Base-by-base conservation (phyloP, 352 stramenopile species). In the Globisporangium orthogonon region DNA sequence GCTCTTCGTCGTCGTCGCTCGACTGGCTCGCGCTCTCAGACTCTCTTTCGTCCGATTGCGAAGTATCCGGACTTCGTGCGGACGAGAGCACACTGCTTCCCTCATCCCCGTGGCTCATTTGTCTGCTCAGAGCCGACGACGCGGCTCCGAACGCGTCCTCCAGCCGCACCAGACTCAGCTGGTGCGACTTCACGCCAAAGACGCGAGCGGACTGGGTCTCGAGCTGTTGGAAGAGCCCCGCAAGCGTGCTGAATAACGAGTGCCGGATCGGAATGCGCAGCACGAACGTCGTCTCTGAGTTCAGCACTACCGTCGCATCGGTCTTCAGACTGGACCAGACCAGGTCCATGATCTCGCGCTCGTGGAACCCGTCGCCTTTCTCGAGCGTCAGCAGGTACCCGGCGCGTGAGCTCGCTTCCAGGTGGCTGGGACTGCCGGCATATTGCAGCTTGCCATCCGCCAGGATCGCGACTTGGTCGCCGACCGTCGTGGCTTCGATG, bases 401-500 rank as follows among this genome's bases (percentile, higher is more conserved):
- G 0, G 66, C 52, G 17, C 66, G 70, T 54, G 63, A 71, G 6
- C 58, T 49, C 14, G 66, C 65, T 58, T 85, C 88, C 23, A 89
- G 52, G 40, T 80, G 79, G 3, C 77, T 49, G 1, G 74, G 67
- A 1, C 67, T 73, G 1, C 61, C 80, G 52, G 63, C 72, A 48
- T 62, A 74, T 2, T 51, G 51, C n/a, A 76, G 43, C 28, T 71
- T 43, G 2, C 93, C 80, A 9, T 88, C 61, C 0, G 74, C 67
- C 59, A 92, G 78, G 43, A 94, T 76, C 3, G 75, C 65, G 46
- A 94, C 79, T 5, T 72, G 69, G 49, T 92, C 82, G 13, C 73
- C 77, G 15, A 96, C 64, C 4, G 84, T 58, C 44, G 95, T 80
- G 0, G 84, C 82, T 62, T 97, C 88, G 33, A 96, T 86, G 81